Evolutionary conservation across 192 early-diverging fungal genomes (phyloP), one percentile per base, ranked within the genome.

Genomic region (Backusella australiensis): DNA sequence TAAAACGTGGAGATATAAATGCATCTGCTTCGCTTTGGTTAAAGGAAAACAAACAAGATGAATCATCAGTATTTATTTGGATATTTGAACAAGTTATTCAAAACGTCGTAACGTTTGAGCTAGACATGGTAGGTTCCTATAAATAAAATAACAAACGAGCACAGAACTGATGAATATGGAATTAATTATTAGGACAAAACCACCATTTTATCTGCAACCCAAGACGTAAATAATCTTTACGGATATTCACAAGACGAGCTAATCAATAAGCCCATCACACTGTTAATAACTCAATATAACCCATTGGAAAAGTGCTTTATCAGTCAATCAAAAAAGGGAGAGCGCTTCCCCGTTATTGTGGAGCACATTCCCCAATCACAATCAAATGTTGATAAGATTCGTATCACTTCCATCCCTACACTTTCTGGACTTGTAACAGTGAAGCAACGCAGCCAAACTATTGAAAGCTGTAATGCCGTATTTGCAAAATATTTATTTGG

Each of bases 401-500:
- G 85, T 23, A 86, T 92, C 21, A 91, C 89, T 21, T 89, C 89
- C 1, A 91, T 92, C 69, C 86, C 90, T 7, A 87, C 87, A 26
- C 88, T 92, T 39, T 86, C 90, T n/a, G 90, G 91, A 8, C 85
- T 91, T 12, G 84, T 91, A 41, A 90, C 90, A 3, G 71, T 84
- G 3, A 29, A 26, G 14, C 81, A 81, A 21, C 66, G 76, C 49
- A 75, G 82, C 56, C 87, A 90, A 1, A 67, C 85, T 4, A 87
- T 92, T 49, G 83, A 89, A 41, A 78, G 84, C 4, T 86, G 84
- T 71, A 91, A 91, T 80, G 74, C 80, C 3, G 85, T 83, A 1
- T 91, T 92, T 77, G 82, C 83, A 23, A 89, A 89, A 67, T 90
- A 90, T 67, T 78, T 92, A 26, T 92, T 92, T 79, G 91, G 91